Evolutionary conservation across 345 rosid species (phyloP), one percentile per base, ranked within the genome.

Genomic region (Bretschneidera sinensis): DNA sequence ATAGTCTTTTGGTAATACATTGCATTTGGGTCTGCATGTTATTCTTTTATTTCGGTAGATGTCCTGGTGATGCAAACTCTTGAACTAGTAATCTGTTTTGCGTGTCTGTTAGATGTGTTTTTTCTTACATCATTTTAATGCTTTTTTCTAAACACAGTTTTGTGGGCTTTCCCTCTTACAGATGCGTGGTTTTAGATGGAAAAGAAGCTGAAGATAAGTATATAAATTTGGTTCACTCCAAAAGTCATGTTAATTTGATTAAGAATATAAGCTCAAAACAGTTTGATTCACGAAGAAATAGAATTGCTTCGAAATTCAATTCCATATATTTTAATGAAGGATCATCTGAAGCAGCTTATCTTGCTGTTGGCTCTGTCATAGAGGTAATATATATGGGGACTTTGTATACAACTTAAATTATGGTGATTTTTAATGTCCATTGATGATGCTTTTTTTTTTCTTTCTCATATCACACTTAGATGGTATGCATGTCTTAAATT

Each of bases 361-460:
- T 84, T 23, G 87, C 97, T 62, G 99, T 91, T 61, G 97, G 99
- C 23, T 87, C 96, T 54, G 92, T 90, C 48, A 65, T 90, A 1
- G 84, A 90, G 90, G 97, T 94, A 74, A 60, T 20, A 35, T 17
- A 25, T 14, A 11, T 28, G 33, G 33, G 1, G 45, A 5, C 4
- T 7, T 5, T 39, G 11, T 39, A 14, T 39, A 39, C 4, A 39
- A 14, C 45, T 39, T 7, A 28, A 28, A 28, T 28, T 39, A 1
- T 39, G 16, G 10, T 39, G 45, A 39, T 39, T 31, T 9, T 39
- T 39, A 39, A 39, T 13, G 45, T 11, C 10, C 10, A 7, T 5
- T 39, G 1, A 39, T 39, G 45, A 9, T 39, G 45, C 45, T 39
- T 39, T 39, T 39, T 11, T 39, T 9, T 39, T 39, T 28, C 33